A percentile compares a stretch with the other conserved stretches of the same genome.
Conservation (phyloP, 75 land plant species). For the Picea glauca region DNA sequence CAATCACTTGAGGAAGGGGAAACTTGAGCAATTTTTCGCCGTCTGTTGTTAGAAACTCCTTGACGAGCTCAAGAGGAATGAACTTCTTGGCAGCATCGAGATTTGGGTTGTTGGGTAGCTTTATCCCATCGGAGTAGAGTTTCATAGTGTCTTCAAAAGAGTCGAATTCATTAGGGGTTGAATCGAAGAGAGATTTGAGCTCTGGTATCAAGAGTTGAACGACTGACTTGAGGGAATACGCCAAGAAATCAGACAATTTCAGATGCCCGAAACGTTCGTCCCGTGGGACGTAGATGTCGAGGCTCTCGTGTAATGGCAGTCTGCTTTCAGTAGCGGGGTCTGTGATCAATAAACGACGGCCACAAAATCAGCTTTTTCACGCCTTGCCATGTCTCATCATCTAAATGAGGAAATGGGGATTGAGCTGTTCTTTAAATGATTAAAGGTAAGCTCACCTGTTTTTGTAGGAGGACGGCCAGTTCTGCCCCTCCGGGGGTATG, state of each 20-base stretch:
- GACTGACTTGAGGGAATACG: conserved; percentile 21
- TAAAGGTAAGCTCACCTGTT: conserved; percentile 19
- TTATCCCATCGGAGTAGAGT: conserved; percentile 51
- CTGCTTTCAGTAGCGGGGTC: conserved; percentile 65
- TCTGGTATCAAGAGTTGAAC: conserved; percentile 32
- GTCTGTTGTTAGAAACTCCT: conserved; percentile 33
- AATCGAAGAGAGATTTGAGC: conserved; percentile 28
- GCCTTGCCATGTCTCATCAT: too few species aligned
- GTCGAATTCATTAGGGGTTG: conserved; percentile 51
- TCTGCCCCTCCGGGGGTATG: conserved; percentile 53
- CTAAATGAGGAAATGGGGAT: too few species aligned
- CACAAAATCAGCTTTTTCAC: background rate
- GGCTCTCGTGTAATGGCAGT: conserved; percentile 17
- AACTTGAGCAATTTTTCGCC: conserved; percentile 30
- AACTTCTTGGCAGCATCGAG: conserved; percentile 13
- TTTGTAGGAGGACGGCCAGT: conserved; percentile 41
- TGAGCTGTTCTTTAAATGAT: too few species aligned
- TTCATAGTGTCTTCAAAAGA: conserved; percentile 48
- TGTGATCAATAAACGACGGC: conserved; percentile 6
- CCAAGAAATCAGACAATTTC: conserved; percentile 61
- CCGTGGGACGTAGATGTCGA: conserved; percentile 73
- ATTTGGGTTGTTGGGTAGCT: conserved; percentile 11
- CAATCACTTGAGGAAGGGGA: conserved; percentile 60
- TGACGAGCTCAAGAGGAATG: conserved; percentile 43
- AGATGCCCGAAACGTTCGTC: conserved; percentile 77